Evolutionary conservation across 1,284 basidiomycete species (phyloP), one percentile per base, ranked within the genome.

Genomic region (Rhodotorula sp.): DNA sequence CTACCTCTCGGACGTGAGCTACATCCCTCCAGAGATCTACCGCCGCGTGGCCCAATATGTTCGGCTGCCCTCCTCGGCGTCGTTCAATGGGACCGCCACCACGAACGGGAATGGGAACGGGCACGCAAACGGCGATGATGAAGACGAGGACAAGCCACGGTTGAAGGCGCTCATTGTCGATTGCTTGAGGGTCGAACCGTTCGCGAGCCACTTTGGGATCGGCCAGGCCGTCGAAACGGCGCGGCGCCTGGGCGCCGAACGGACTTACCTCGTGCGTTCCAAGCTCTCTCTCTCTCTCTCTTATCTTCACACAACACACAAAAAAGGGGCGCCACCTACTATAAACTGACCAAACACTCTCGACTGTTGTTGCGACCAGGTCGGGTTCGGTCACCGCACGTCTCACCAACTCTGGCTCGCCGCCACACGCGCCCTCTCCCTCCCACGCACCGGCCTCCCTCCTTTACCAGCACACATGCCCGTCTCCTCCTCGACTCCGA

Each of bases 191-290:
- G 81, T 89, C 6, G 77, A 79, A 6, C 79, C 83, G 3, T 88
- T 90, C 78, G 86, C 83, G 29, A 91, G 90, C 12, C 91, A 92
- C 79, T 85, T 89, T 75, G 90, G 90, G 1, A 75, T 91, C 22
- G 83, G 81, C 60, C 84, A 87, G 69, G 83, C 89, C 10, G 80
- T 89, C 10, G 81, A 79, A 22, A 79, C 84, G 2, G 86, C 88
- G 33, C 79, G 86, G 69, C 82, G 83, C 74, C 80, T 91, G 63
- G 82, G 83, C 42, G 86, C 88, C 4, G 76, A 77, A 63, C 82
- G 85, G 73, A 89, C 85, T 22, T 92, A 91, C 77, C 79, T 90
- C 70, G 84, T 73, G 33, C 57, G 73, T 60, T 46, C 15, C 8
- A 6, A 17, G n/a, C 53, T 30, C 14, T 37, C 33, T 20, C 60